These are phyloP conservation scores for Athelia psychrophila DNA, from an alignment of 1,284 basidiomycete species.

Conservation along the genomic window DNA sequence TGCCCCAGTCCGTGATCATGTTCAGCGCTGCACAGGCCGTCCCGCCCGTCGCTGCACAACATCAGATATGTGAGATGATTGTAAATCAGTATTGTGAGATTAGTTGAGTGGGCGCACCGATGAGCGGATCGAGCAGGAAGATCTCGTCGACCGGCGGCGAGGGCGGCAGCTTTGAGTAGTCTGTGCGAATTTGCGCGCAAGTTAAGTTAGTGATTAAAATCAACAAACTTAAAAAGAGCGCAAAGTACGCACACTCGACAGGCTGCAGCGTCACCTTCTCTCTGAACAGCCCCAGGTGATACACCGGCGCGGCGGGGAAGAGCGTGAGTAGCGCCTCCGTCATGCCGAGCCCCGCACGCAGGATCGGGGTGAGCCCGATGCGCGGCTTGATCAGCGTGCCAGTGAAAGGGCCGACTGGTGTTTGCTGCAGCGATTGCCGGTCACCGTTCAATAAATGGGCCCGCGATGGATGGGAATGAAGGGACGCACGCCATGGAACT, in stretches of 20 bases:
- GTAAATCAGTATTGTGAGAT: no score
- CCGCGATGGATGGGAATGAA: not conserved
- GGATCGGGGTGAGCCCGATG: constrained; percentile 86
- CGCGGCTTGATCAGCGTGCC: constrained; percentile 67
- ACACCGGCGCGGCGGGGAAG: constrained; percentile 83
- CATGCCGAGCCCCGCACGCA: constrained; percentile 95
- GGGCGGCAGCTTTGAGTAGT: constrained; percentile 90
- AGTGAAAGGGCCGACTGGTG: constrained; percentile 66
- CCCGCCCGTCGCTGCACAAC: constrained; percentile 77
- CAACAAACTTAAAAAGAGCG: not conserved
- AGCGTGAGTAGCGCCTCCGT: constrained; percentile 80
- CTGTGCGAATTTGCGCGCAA: constrained; percentile 40
- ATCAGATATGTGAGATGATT: not conserved
- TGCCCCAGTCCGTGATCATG: constrained; percentile 88
- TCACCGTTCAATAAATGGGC: not conserved
- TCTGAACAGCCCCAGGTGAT: constrained; percentile 88
- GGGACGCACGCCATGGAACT: constrained; percentile 57
- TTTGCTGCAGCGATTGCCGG: constrained; percentile 38
- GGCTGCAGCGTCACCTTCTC: constrained; percentile 91
- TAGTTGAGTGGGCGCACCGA: no score
- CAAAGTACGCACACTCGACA: constrained; percentile 72
- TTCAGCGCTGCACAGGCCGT: constrained; percentile 83
- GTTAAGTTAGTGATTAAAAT: no score
- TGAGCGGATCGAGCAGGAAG: constrained; percentile 86
- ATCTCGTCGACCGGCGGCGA: constrained; percentile 78